Evolutionary conservation across 805 yeast genomes (phyloP), one percentile per base, ranked within the genome.

Genomic region (Brettanomyces naardenensis): DNA sequence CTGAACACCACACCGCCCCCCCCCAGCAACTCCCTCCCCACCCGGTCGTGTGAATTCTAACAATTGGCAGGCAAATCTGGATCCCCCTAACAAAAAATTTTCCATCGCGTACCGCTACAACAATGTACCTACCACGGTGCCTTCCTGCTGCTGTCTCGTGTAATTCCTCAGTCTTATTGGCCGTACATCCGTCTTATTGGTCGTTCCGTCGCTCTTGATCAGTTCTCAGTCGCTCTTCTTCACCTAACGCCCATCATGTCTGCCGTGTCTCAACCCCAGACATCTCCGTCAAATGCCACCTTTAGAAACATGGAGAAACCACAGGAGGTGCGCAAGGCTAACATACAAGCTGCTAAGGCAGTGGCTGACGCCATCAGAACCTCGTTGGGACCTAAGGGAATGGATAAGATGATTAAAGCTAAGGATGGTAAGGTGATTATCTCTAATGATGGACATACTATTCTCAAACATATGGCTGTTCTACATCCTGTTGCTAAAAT

Each of bases 341-440:
- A 88, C 58, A 87, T 89, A 48, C 69, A 82, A 45, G 96, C 96
- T 3, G 97, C 96, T 5, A 71, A 90, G 52, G 95, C 98, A 2
- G 97, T 90, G 30, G 94, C 97, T 1, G 98, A 92, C 61, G 90
- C 92, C 55, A 87, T 92, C 52, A 76, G 96, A 61, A 89, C 97
- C 5, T 82, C 97, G 13, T 68, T 92, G 42, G 99, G 99, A 17
- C 99, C 99, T 40, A 90, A 88, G 62, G 99, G 99, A 44, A 92
- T 92, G 98, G 99, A 92, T 62, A 92, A 92, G 68, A 90, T 92
- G 97, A 87, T 86, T 65, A 87, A 87, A 64, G 89, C 97, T 15
- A 81, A 89, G 36, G 75, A 73, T 41, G 97, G 97, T 28, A 88
- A 92, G 56, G 84, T 90, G 51, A 81, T 89, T 54, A 89, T 92